These are phyloP conservation scores for Calonectria leucothoes DNA, from an alignment of 2,329 filamentous ascomycete species.

Conservation along the genomic window DNA sequence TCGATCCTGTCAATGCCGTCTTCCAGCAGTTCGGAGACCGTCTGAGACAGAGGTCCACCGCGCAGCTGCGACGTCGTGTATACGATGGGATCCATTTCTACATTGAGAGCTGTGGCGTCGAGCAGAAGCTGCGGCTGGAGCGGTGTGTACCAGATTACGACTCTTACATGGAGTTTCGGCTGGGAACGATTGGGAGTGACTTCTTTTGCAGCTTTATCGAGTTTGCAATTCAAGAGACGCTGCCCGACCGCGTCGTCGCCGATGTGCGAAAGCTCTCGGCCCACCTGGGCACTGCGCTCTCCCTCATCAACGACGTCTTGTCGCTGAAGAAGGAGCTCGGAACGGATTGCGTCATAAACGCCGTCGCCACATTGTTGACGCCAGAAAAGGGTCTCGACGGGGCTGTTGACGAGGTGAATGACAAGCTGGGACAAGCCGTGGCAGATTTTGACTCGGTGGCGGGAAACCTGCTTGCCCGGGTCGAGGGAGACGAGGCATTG, in stretches of 20 bases:
- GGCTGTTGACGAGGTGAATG: constrained; percentile 36
- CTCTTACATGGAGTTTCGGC: constrained; percentile 44
- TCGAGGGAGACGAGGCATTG: constrained; percentile 21
- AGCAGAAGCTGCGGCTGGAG: constrained; percentile 43
- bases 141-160: constrained; percentile 39
- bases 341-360: constrained; percentile 44
- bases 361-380: constrained; percentile 40
- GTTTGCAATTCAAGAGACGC: constrained; percentile 30
- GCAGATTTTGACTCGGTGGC: constrained; percentile 38
- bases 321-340: constrained; percentile 48
- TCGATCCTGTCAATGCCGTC: constrained; percentile 38
- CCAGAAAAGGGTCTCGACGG: constrained; percentile 35
- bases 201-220: constrained; percentile 43
- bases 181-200: constrained; percentile 41
- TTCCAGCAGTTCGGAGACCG: constrained; percentile 38
- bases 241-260: constrained; percentile 20
- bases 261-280: constrained; percentile 31
- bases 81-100: constrained; percentile 39
- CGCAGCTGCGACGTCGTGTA: constrained; percentile 32
- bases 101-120: constrained; percentile 39
- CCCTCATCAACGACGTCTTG: constrained; percentile 46
- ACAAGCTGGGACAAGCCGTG: constrained; percentile 37
- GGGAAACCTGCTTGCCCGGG: constrained; percentile 20
- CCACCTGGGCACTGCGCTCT: constrained; percentile 40
- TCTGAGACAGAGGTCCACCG: constrained; percentile 7